Base-by-base conservation (phyloP, 2,329 filamentous ascomycete species). In the Claviceps lovelessii region DNA sequence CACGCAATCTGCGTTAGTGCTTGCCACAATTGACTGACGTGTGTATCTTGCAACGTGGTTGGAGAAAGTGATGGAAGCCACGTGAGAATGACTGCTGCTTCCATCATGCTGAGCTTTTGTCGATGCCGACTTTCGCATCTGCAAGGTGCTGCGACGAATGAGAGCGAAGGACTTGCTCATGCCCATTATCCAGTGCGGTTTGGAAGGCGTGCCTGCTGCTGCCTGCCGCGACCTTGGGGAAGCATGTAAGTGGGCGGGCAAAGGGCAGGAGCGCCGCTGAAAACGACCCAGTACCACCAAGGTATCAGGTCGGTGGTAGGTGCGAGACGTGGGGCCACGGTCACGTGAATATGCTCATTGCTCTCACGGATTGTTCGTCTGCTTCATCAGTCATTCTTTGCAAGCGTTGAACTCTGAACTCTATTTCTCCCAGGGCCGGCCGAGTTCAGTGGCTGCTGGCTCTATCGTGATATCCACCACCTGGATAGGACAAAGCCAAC, bases 331-430 rank as follows among this genome's bases (percentile, higher is more conserved):
- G 31, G 31, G 31, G 31, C 31, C 31, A 33, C 31, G 31, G 31
- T 4, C 31, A 33, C 5, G 31, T 33, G 6, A 9, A 4, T 9
- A 4, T 9, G 31, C 9, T 33, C 9, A 33, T 33, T 17, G 28
- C 42, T 37, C 51, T 54, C 19, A 51, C 53, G 49, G 42, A 47
- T 41, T 54, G 19, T 42, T 51, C 17, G 29, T 54, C 51, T 47
- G 19, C 45, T 29, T 9, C 19, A 15, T 46, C 45, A 29, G 23
- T 45, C 44, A 46, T 28, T 46, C 45, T 46, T 8, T 46, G 45
- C 45, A 46, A 46, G 15, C 5, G 8, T 17, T 17, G 11, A 29
- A 28, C 45, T 28, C 13, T 17, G 11, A 29, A 28, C 45, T 28
- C 13, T 29, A 41, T 46, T 29, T 29, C 11, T 46, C 23, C 31